Percentiles rank a stretch among this genome's conserved stretches.
Conservation (phyloP, 2,329 filamentous ascomycete species). For the Aspergillus arachidicola region DNA sequence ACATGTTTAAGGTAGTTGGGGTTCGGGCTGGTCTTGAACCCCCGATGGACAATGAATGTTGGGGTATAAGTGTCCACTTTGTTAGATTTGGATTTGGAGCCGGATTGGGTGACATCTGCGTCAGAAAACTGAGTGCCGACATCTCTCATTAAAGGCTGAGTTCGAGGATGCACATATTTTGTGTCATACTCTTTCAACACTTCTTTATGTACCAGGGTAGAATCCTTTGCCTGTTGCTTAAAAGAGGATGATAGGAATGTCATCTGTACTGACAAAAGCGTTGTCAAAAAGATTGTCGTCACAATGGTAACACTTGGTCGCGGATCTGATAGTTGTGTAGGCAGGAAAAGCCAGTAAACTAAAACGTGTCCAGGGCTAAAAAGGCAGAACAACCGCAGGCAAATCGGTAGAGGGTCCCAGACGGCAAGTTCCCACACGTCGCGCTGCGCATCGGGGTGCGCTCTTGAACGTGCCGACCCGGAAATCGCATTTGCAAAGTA, state of each 20-base stretch:
- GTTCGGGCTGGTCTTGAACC: conserved; percentile 81
- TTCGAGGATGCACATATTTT: conserved; percentile 88
- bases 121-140: conserved; percentile 76
- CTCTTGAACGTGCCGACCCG: conserved; percentile 75
- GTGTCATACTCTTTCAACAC: conserved; percentile 94
- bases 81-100: conserved; percentile 48
- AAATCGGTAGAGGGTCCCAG: conserved; percentile 90
- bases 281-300: conserved; percentile 75
- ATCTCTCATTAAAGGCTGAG: conserved; percentile 77
- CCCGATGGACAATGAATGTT: conserved; percentile 67
- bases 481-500: conserved; percentile 71
- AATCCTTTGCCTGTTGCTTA: conserved; percentile 82
- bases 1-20: conserved; percentile 74
- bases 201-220: conserved; percentile 81
- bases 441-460: conserved; percentile 71
- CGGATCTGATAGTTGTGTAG: conserved; percentile 72
- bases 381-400: conserved; percentile 78
- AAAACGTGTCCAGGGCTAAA: conserved; percentile 95
- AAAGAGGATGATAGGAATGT: conserved; percentile 73
- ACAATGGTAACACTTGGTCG: conserved; percentile 84
- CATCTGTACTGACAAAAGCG: conserved; percentile 76
- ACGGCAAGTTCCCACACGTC: conserved; percentile 95
- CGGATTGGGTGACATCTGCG: conserved; percentile 38
- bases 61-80: conserved; percentile 66
- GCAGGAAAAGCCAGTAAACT: conserved; percentile 85